Conservation (phyloP, 129 eudicot species). For the Oenanthe sinensis region DNA sequence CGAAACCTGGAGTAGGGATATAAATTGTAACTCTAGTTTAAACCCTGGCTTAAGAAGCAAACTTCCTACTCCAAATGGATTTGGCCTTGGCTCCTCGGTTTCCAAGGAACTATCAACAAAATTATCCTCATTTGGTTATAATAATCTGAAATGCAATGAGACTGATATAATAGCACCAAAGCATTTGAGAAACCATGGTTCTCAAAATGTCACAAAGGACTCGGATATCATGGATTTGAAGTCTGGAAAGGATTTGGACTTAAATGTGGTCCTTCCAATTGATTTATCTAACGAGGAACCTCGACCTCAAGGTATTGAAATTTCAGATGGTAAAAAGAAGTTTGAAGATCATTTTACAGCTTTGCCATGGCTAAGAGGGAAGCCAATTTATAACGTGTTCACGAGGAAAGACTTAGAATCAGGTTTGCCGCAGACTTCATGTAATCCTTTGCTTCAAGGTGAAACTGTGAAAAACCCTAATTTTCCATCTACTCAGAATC, state of each 20-base stretch:
- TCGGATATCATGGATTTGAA: constrained; percentile 31
- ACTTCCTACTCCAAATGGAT: constrained; percentile 30
- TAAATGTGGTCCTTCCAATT: constrained; percentile 45
- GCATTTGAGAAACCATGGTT: constrained; percentile 18
- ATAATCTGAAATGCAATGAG: constrained; percentile 36
- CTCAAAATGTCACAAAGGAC: constrained; percentile 30
- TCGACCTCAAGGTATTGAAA: constrained; percentile 12
- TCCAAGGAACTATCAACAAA: constrained; percentile 32
- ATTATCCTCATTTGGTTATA: constrained; percentile 31
- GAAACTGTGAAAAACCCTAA: constrained; percentile 11
- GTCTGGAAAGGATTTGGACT: constrained; percentile 49
- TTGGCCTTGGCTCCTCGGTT: constrained; percentile 50
- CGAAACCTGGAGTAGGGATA: constrained; percentile 27
- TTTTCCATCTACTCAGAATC: constrained; percentile 6
- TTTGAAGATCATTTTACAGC: constrained; percentile 29
- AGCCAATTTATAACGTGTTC: constrained; percentile 26
- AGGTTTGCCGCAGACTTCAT: not conserved
- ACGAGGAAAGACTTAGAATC: constrained; percentile 8
- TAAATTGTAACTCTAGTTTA: constrained; percentile 28
- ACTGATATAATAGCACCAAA: constrained; percentile 14
- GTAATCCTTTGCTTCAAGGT: constrained; percentile 17
- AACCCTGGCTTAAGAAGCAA: constrained; percentile 25
- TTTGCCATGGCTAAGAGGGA: constrained; percentile 68
- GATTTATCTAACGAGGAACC: constrained; percentile 21
- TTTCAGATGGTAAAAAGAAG: constrained; percentile 21